phyloP scores from a whole-genome alignment of 257 asterid species.

The Capsicum rhomboideum region DNA sequence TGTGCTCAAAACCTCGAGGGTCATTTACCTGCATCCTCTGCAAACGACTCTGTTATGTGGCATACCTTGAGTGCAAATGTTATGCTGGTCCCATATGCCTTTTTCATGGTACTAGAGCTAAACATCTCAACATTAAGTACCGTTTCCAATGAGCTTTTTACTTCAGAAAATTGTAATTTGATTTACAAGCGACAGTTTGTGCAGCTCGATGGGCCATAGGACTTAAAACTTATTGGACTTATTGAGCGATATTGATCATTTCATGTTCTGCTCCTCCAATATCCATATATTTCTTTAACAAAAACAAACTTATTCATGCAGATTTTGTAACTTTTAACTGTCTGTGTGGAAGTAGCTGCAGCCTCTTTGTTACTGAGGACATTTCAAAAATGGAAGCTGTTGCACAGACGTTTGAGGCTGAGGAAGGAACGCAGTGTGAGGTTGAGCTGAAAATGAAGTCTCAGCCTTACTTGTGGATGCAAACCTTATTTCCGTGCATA shows the following conservation, averaged over 20 bases:
- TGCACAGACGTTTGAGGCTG: constrained; percentile 24
- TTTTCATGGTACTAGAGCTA: constrained; percentile 28
- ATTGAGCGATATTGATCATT: neutral
- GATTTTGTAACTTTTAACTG: constrained; percentile 15
- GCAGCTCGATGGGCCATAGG: neutral
- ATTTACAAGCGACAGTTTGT: neutral
- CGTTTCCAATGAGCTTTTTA: neutral
- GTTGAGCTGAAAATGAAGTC: constrained; percentile 22
- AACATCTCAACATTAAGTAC: neutral
- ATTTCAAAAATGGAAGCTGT: constrained; percentile 17
- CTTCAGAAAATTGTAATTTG: neutral
- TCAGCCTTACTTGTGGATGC: constrained; percentile 10
- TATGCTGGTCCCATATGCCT: constrained; percentile 22
- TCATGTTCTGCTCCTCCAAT: neutral
- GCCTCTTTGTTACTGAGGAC: constrained; percentile 15
- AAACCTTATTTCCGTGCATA: neutral
- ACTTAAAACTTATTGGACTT: neutral
- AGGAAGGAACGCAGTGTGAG: constrained; percentile 5
- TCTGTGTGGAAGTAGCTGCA: constrained; percentile 9
- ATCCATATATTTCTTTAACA: neutral
- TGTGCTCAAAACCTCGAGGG: constrained; percentile 8
- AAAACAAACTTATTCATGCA: constrained; percentile 1
- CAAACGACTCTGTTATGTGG: constrained; percentile 33
- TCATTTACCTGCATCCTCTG: constrained; percentile 22
- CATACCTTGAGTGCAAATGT: constrained; percentile 19